A percentile compares a stretch with the other conserved stretches of the same genome.
Conservation (phyloP, 176 grass and related monocot genomes). For the Avena sativa region DNA sequence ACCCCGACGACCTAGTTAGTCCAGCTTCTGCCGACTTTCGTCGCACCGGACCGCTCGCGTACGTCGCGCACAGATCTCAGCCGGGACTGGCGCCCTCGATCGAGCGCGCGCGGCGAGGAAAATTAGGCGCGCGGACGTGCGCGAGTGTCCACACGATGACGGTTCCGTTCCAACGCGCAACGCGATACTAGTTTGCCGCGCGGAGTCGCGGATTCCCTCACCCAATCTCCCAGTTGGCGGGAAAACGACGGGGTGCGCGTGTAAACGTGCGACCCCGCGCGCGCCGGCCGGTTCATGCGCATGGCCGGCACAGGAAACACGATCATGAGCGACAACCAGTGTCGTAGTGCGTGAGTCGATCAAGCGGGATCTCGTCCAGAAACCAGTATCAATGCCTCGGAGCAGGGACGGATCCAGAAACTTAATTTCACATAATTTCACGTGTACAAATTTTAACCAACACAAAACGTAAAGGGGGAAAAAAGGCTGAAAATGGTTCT, state of each 20-base stretch:
- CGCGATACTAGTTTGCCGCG: not conserved
- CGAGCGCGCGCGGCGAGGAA: not conserved
- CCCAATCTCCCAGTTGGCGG: not conserved
- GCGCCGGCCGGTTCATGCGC: too few species aligned
- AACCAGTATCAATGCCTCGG: too few species aligned
- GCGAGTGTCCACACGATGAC: not conserved
- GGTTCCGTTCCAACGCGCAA: not conserved
- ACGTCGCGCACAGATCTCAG: constrained; percentile 21
- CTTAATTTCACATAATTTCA: too few species aligned
- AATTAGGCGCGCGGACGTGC: not conserved
- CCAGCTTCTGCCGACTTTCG: not conserved
- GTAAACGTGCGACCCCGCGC: constrained; percentile 2
- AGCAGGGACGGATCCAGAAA: too few species aligned
- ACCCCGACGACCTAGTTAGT: not conserved
- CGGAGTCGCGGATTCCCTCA: not conserved
- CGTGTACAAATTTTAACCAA: too few species aligned
- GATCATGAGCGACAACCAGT: too few species aligned
- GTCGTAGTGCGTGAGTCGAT: too few species aligned
- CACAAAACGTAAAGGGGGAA: too few species aligned
- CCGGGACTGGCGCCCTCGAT: constrained; percentile 34
- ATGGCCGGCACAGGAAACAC: too few species aligned
- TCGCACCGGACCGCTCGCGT: not conserved
- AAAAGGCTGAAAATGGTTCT: too few species aligned
- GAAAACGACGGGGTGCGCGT: not conserved
- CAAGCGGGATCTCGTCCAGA: too few species aligned